Conservation (phyloP, 768 basidiomycete species). For the Lentinula boryana region DNA sequence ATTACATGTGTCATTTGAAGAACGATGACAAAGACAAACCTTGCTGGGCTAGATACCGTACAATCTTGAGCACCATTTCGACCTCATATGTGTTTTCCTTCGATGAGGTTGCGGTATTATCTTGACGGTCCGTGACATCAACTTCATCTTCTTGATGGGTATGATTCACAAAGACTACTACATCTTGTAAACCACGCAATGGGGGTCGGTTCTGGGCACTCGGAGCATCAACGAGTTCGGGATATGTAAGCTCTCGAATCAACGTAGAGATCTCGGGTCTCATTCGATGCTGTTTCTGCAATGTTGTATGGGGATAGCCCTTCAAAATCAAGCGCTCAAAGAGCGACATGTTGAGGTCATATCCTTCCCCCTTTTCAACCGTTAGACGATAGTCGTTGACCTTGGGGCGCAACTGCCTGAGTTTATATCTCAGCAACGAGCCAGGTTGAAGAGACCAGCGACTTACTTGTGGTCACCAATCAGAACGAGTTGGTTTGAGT, state of each 20-base stretch:
- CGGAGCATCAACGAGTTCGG: slow-evolving; percentile 52
- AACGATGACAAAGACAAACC: slow-evolving; percentile 16
- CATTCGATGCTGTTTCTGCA: slow-evolving; percentile 64
- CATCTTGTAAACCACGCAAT: slow-evolving; percentile 51
- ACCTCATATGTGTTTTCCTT: slow-evolving; percentile 63
- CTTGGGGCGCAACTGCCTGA: slow-evolving; percentile 67
- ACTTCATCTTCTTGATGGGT: slow-evolving; percentile 46
- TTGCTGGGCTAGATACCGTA: slow-evolving; percentile 61
- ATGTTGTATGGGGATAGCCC: slow-evolving; percentile 55
- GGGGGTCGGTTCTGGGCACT: slow-evolving; percentile 42
- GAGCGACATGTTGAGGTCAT: slow-evolving; percentile 58
- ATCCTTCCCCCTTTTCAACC: slow-evolving; percentile 63
- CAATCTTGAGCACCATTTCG: slow-evolving; percentile 58
- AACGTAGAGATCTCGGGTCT: slow-evolving; percentile 65
- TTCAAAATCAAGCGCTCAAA: slow-evolving; percentile 66
- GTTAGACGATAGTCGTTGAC: slow-evolving; percentile 61
- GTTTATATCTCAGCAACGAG: background rate
- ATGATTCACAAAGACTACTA: slow-evolving; percentile 60
- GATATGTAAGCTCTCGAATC: slow-evolving; percentile 60
- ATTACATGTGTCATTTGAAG: background rate
- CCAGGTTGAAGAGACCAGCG: background rate
- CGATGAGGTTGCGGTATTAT: slow-evolving; percentile 43
- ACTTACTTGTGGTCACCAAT: slow-evolving; percentile 72
- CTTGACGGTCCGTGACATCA: slow-evolving; percentile 38
- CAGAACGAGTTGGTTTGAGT: slow-evolving; percentile 49